Evolutionary conservation across 2,329 filamentous ascomycete genomes (phyloP).

Genomic region (Aspergillus puulaauensis): DNA sequence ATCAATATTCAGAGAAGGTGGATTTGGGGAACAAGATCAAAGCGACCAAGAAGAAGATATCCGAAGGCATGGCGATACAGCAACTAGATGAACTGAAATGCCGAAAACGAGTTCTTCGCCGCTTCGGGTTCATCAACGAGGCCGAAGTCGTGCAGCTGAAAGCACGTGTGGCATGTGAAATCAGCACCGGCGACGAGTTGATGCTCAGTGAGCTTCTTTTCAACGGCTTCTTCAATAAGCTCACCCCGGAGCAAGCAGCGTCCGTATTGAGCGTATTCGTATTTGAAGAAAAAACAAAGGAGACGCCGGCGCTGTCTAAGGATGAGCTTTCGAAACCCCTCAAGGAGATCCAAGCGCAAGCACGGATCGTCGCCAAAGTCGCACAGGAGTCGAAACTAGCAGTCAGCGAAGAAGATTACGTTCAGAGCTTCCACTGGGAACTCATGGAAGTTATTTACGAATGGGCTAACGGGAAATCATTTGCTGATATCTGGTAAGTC

Average conservation of each 20-base stretch:
- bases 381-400: slow-evolving; percentile 91
- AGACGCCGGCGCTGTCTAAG: slow-evolving; percentile 63
- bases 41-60: slow-evolving; percentile 81
- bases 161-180: slow-evolving; percentile 95
- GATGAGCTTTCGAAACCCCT: slow-evolving; percentile 86
- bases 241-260: slow-evolving; percentile 83
- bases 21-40: slow-evolving; percentile 77
- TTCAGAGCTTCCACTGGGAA: slow-evolving; percentile 85
- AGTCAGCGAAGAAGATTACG: slow-evolving; percentile 93
- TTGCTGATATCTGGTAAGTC: slow-evolving; percentile 90
- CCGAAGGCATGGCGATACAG: slow-evolving; percentile 79
- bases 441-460: slow-evolving; percentile 94
- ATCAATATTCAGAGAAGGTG: slow-evolving; percentile 81
- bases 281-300: slow-evolving; percentile 92
- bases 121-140: slow-evolving; percentile 94
- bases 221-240: slow-evolving; percentile 96
- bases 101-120: slow-evolving; percentile 89
- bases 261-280: slow-evolving; percentile 90
- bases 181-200: slow-evolving; percentile 93
- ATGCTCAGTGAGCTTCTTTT: slow-evolving; percentile 91
- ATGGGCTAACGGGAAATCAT: slow-evolving; percentile 87
- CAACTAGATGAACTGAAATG: slow-evolving; percentile 96
- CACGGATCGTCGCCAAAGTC: slow-evolving; percentile 85
- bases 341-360: slow-evolving; percentile 82
- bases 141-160: slow-evolving; percentile 94